A percentile compares a stretch with the other conserved stretches of the same genome.
Conservation (phyloP, 2,329 filamentous ascomycete species). For the Phaeosphaeriaceae sp. region DNA sequence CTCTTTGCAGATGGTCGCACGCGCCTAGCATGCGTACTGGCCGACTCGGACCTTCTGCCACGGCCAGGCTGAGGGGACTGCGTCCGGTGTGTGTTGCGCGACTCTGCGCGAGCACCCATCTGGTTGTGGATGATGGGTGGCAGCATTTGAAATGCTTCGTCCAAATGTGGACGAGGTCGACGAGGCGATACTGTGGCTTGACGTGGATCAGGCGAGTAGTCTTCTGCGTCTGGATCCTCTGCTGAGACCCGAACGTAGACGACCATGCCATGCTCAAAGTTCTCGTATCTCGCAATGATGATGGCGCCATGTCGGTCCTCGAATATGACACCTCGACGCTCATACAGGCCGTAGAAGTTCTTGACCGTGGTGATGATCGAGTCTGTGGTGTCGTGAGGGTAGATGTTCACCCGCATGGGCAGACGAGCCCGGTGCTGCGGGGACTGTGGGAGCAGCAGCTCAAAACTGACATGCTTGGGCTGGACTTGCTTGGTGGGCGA, state of each 20-base stretch:
- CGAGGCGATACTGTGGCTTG: slow-evolving; percentile 57
- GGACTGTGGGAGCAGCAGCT: slow-evolving; percentile 73
- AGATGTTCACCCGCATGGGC: slow-evolving; percentile 90
- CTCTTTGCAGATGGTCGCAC: slow-evolving; percentile 73
- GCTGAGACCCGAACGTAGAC: slow-evolving; percentile 88
- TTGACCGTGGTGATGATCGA: slow-evolving; percentile 98
- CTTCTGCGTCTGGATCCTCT: slow-evolving; percentile 59
- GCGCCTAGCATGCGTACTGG: slow-evolving; percentile 66
- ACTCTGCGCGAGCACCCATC: slow-evolving; percentile 71
- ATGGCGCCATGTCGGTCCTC: slow-evolving; percentile 89
- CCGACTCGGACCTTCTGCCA: slow-evolving; percentile 76
- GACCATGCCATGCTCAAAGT: slow-evolving; percentile 89
- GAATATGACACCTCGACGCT: slow-evolving; percentile 85
- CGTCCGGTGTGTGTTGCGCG: slow-evolving; percentile 75
- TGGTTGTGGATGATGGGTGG: slow-evolving; percentile 67
- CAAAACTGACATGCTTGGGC: slow-evolving; percentile 79
- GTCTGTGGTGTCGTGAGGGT: slow-evolving; percentile 93
- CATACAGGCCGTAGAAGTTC: slow-evolving; percentile 98
- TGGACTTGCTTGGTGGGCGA: slow-evolving; percentile 48
- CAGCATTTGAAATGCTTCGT: slow-evolving; percentile 70
- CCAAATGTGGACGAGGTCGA: slow-evolving; percentile 65
- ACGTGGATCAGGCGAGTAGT: slow-evolving; percentile 56
- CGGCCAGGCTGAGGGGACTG: slow-evolving; percentile 73
- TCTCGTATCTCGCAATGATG: slow-evolving; percentile 94
- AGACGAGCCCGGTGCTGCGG: slow-evolving; percentile 75